phyloP scores from a whole-genome alignment of 2,329 filamentous ascomycete species.

The Arthrocladium fulminans region DNA sequence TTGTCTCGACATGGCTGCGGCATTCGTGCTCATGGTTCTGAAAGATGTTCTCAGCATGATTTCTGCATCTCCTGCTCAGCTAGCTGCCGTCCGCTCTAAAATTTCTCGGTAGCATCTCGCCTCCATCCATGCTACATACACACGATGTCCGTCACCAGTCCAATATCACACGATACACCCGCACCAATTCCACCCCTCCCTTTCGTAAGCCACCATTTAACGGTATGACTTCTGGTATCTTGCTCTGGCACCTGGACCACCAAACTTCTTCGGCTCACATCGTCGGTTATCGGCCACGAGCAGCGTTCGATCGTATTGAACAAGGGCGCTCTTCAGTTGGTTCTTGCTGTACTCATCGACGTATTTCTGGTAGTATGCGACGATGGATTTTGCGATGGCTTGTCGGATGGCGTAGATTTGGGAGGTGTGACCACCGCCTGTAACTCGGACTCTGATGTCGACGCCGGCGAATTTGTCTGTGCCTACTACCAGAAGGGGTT shows the following conservation, averaged over 20 bases:
- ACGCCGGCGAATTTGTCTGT: slow-evolving; percentile 95
- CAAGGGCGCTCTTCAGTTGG: slow-evolving; percentile 93
- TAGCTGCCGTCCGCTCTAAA: no score
- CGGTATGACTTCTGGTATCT: slow-evolving; percentile 99
- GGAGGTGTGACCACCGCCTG: slow-evolving; percentile 93
- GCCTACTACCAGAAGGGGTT: slow-evolving; percentile 92
- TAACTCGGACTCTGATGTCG: slow-evolving; percentile 94
- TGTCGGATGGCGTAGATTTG: slow-evolving; percentile 98
- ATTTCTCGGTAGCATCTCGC: neutral
- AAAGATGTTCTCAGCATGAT: neutral
- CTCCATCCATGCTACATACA: neutral
- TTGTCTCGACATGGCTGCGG: neutral
- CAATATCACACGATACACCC: neutral
- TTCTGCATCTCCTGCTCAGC: neutral
- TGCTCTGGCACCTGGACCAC: slow-evolving; percentile 77
- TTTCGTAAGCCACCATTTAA: slow-evolving; percentile 48
- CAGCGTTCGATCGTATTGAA: slow-evolving; percentile 92
- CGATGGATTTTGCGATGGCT: slow-evolving; percentile 94
- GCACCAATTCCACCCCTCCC: neutral
- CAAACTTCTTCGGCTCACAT: slow-evolving; percentile 95
- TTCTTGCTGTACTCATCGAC: slow-evolving; percentile 99
- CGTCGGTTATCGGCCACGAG: slow-evolving; percentile 98
- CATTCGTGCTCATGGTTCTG: neutral
- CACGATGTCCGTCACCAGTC: neutral
- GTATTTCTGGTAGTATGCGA: slow-evolving; percentile 99